Evolutionary conservation across 2,329 filamentous ascomycete species (phyloP), one percentile per base, ranked within the genome.

Genomic region (Lecanicillium sp.): DNA sequence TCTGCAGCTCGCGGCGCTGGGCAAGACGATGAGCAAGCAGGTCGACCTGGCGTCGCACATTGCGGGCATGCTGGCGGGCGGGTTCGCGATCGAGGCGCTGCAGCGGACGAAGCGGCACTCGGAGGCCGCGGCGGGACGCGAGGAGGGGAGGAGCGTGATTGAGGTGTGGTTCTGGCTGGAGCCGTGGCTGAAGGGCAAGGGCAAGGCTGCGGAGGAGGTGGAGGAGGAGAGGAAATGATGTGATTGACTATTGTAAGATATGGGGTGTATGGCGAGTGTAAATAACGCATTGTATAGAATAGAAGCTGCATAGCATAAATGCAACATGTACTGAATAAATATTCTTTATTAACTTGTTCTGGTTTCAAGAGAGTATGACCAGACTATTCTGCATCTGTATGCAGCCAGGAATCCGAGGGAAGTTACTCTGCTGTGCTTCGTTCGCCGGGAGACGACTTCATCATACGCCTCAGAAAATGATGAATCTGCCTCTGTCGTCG

Each of bases 1-100:
- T 10, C 55, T 78, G 32, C 75, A 80, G 56, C 55, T 80, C 20
- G 64, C 74, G 15, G 71, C 64, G 8, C 56, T 75, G 52, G 67
- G 73, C 38, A 71, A 68, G 46, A 64, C 66, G 49, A 62, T 58
- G 24, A 66, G 63, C 51, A 61, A 69, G 45, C 66, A 62, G 42
- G 60, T 77, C 27, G 77, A 81, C 49, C 58, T 79, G 14, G 68
- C 71, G 38, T 77, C 76, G 26, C 78, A 81, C 53, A 52, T 81
- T 52, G 69, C 65, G 7, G 77, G 78, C 33, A 70, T 81, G 52
- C 52, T 68, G 15, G 66, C 69, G 4, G 78, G 78, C 9, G 58
- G 73, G 1, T 32, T 65, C 11, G 71, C 72, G 12, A 64, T 68
- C 12, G 62, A 65, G 57, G 49, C 61, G 24, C 46, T 69, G 11